Evolutionary conservation across 768 basidiomycete species (phyloP).

Genomic region (Boletus sp.): DNA sequence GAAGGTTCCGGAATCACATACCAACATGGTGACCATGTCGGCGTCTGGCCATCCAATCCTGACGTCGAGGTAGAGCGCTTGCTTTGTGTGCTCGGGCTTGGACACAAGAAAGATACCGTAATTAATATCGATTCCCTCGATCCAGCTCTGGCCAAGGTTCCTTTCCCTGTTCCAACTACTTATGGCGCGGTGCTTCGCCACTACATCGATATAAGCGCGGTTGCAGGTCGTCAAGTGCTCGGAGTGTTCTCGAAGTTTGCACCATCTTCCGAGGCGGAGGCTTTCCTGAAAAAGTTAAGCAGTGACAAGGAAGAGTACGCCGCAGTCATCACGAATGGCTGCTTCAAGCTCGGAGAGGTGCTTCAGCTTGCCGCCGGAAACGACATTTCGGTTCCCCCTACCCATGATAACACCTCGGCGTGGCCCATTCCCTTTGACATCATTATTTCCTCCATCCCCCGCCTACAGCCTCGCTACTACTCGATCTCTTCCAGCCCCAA

Average conservation of each 20-base stretch:
- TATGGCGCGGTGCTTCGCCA: conserved; percentile 91
- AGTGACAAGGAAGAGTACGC: conserved; percentile 87
- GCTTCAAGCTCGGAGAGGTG: conserved; percentile 91
- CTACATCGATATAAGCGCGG: conserved; percentile 95
- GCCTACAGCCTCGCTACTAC: conserved; percentile 96
- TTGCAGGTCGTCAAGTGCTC: conserved; percentile 92
- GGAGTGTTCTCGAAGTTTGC: conserved; percentile 86
- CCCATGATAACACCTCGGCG: conserved; percentile 68
- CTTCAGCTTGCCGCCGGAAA: conserved; percentile 89
- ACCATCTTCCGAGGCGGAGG: conserved; percentile 74
- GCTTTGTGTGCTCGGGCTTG: conserved; percentile 80
- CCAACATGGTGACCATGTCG: conserved; percentile 97
- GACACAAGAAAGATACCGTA: conserved; percentile 74
- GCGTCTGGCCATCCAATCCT: conserved; percentile 95
- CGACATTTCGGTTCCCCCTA: conserved; percentile 55
- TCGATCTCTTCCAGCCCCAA: conserved; percentile 99
- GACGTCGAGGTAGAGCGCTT: conserved; percentile 90
- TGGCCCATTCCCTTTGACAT: conserved; percentile 98
- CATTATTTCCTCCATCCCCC: conserved; percentile 88
- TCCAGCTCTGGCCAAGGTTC: conserved; percentile 96
- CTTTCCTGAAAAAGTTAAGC: conserved; percentile 71
- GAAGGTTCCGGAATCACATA: conserved; percentile 97
- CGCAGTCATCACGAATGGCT: conserved; percentile 70
- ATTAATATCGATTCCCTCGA: conserved; percentile 97
- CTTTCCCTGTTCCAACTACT: conserved; percentile 97